A percentile compares a stretch with the other conserved stretches of the same genome.
Evolutionary conservation across 2,329 filamentous ascomycete genomes (phyloP).

Genomic region (Diaporthe sp.): DNA sequence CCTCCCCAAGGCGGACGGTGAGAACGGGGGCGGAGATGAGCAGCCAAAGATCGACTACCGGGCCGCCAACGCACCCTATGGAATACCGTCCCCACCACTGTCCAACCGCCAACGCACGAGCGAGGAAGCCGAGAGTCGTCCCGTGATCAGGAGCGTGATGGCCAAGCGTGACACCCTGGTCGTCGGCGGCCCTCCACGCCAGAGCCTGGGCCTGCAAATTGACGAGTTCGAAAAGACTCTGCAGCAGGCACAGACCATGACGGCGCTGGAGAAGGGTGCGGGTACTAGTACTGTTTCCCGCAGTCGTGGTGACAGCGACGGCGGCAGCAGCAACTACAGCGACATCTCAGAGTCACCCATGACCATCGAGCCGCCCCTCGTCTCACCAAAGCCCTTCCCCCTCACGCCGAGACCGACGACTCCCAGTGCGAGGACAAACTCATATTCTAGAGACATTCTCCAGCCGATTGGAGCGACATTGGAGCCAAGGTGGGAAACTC

Average conservation of each 20-base stretch:
- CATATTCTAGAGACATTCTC: conserved; percentile 5
- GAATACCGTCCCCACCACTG: conserved; percentile 53
- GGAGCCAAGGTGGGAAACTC: conserved; percentile 21
- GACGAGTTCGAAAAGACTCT: conserved; percentile 56
- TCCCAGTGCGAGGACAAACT: background rate
- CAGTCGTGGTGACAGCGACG: conserved; percentile 40
- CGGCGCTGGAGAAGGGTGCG: conserved; percentile 36
- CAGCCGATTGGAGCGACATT: conserved; percentile 5
- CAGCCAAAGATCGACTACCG: conserved; percentile 24
- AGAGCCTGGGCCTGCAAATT: conserved; percentile 65
- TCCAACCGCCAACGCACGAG: conserved; percentile 53
- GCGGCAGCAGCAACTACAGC: conserved; percentile 41
- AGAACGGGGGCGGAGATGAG: background rate
- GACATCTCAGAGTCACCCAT: conserved; percentile 38
- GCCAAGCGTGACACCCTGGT: conserved; percentile 67
- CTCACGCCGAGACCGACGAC: conserved; percentile 36
- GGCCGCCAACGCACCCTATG: conserved; percentile 35
- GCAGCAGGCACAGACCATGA: conserved; percentile 47
- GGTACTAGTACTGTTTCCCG: conserved; percentile 15
- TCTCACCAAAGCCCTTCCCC: conserved; percentile 40
- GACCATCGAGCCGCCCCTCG: conserved; percentile 38
- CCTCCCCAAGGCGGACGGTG: background rate
- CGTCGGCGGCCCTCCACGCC: conserved; percentile 59
- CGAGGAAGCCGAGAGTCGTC: conserved; percentile 50
- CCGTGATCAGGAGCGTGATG: conserved; percentile 62